These are phyloP conservation scores for Flaveria robusta DNA, from an alignment of 129 eudicot genomes.

Conservation along the genomic window DNA sequence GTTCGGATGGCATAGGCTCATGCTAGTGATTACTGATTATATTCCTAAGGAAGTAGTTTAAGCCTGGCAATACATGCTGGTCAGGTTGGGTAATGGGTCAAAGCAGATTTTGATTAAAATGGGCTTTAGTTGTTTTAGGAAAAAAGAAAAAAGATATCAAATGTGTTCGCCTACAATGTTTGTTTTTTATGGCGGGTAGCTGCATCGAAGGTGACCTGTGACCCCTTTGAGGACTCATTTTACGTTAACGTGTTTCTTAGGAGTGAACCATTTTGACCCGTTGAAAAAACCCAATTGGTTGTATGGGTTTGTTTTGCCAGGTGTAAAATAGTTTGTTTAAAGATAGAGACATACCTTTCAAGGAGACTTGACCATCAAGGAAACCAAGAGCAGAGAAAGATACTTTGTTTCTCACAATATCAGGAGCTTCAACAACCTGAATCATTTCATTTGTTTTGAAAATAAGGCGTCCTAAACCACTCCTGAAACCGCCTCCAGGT, in stretches of 20 bases:
- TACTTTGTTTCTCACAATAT: slow-evolving; percentile 69
- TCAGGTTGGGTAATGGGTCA: background rate
- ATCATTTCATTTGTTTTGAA: slow-evolving; percentile 94
- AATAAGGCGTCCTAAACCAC: slow-evolving; percentile 80
- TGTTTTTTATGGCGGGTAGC: background rate
- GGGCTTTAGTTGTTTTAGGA: background rate
- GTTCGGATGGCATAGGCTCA: background rate
- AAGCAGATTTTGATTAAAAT: background rate
- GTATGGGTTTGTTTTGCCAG: background rate
- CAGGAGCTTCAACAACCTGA: slow-evolving; percentile 91
- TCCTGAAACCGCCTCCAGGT: slow-evolving; percentile 93
- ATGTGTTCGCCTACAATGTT: background rate
- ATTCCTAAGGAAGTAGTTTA: slow-evolving; percentile 1
- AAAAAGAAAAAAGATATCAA: background rate
- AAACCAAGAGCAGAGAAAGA: slow-evolving; percentile 82
- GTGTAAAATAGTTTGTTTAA: background rate
- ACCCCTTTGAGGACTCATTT: background rate
- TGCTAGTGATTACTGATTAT: background rate
- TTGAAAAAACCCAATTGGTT: background rate
- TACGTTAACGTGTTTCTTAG: background rate
- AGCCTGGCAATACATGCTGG: background rate
- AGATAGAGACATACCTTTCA: slow-evolving; percentile 54
- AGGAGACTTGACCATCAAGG: slow-evolving; percentile 83
- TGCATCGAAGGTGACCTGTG: background rate
- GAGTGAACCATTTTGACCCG: background rate